Percentiles rank a stretch among this genome's conserved stretches.
Evolutionary conservation across 1,139 yeast species (phyloP).

Genomic region (Hyphopichia burtonii): DNA sequence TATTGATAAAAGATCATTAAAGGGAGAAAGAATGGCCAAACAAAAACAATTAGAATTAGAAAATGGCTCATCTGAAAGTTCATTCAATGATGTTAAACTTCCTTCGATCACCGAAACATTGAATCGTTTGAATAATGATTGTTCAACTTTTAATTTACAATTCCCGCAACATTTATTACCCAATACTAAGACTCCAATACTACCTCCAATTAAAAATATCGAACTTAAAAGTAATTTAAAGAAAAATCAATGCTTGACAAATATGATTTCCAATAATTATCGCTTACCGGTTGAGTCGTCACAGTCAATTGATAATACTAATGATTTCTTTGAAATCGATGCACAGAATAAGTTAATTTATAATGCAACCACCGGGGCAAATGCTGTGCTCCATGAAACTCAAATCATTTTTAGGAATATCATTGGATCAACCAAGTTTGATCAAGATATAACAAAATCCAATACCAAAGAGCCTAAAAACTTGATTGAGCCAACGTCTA

Average conservation of each 20-base stretch:
- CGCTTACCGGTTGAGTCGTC: background rate
- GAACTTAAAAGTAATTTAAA: background rate
- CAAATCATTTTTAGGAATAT: background rate
- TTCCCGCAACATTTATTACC: background rate
- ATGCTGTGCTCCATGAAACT: background rate
- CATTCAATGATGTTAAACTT: too few species aligned
- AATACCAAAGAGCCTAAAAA: too few species aligned
- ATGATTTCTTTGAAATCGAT: background rate
- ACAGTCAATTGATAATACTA: background rate
- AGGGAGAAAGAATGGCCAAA: conserved; percentile 23
- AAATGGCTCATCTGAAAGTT: too few species aligned
- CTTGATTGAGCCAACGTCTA: too few species aligned
- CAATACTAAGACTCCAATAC: background rate
- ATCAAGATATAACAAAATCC: background rate
- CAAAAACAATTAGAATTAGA: conserved; percentile 1
- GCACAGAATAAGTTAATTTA: background rate
- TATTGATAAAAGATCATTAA: conserved; percentile 13
- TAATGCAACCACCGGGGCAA: background rate
- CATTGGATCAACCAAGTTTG: background rate
- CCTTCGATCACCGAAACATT: background rate
- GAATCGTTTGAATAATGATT: background rate
- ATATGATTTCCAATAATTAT: background rate
- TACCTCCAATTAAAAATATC: background rate
- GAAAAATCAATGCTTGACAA: background rate
- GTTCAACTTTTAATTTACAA: background rate